Conservation (phyloP, 2,329 filamentous ascomycete species). For the Colletotrichum tabaci region DNA sequence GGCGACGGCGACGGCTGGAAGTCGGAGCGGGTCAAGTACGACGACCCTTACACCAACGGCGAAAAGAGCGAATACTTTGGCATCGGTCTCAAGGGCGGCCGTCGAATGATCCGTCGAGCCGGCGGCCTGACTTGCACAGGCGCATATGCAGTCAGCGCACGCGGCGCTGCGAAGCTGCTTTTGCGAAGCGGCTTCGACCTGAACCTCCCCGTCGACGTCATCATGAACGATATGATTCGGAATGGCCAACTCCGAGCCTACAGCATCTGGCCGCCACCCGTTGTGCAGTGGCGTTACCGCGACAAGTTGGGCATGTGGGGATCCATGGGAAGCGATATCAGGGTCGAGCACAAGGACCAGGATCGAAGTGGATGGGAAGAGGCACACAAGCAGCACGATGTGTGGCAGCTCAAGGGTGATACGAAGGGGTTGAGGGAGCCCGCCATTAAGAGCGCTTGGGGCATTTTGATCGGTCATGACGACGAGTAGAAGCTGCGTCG, state of each 20-base stretch:
- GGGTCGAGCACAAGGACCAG: constrained; percentile 40
- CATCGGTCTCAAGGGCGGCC: constrained; percentile 36
- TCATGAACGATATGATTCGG: constrained; percentile 46
- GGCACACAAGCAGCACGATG: constrained; percentile 27
- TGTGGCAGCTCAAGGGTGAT: constrained; percentile 26
- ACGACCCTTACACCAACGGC: constrained; percentile 24
- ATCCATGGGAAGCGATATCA: constrained; percentile 46
- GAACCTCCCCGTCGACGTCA: constrained; percentile 47
- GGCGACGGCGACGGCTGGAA: constrained; percentile 42
- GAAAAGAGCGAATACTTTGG: constrained; percentile 43
- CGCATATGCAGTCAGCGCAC: constrained; percentile 48
- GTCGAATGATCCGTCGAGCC: constrained; percentile 46
- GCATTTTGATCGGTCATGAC: constrained; percentile 13
- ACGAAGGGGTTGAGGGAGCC: constrained; percentile 16
- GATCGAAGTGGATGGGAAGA: constrained; percentile 30
- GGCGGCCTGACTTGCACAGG: constrained; percentile 47
- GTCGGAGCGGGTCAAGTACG: constrained; percentile 12
- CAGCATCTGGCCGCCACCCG: constrained; percentile 45
- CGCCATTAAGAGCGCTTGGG: constrained; percentile 24
- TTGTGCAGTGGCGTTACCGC: constrained; percentile 48
- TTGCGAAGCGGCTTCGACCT: constrained; percentile 45
- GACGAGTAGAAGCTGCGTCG: constrained; percentile 1
- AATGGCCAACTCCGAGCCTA: constrained; percentile 46
- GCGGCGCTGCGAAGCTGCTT: constrained; percentile 49
- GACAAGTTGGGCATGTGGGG: constrained; percentile 45